Evolutionary conservation across 129 eudicot species (phyloP).

Genomic region (Artemisia annua): DNA sequence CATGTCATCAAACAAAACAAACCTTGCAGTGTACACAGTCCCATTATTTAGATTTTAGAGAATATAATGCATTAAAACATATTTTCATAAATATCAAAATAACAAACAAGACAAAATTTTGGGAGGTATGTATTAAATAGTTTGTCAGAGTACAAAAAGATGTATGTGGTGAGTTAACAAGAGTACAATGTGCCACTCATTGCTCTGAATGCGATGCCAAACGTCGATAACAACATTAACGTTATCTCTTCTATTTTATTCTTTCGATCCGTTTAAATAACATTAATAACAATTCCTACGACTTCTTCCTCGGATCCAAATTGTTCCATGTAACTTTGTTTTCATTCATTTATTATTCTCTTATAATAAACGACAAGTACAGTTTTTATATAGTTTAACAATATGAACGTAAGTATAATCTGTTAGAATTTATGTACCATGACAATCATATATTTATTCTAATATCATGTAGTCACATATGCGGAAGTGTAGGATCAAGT

Average conservation of each 20-base stretch:
- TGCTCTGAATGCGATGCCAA: constrained; percentile 23
- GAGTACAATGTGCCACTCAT: constrained; percentile 5
- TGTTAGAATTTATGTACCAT: too few relatives aligned
- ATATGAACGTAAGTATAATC: neutral
- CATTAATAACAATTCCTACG: constrained; percentile 2
- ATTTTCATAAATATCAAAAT: neutral
- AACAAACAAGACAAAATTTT: neutral
- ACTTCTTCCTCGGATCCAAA: constrained; percentile 21
- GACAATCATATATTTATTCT: too few relatives aligned
- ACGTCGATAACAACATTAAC: constrained; percentile 8
- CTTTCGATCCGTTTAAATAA: neutral
- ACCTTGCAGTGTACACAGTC: too few relatives aligned
- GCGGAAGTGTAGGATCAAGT: too few relatives aligned
- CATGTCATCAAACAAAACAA: too few relatives aligned
- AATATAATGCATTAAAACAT: neutral
- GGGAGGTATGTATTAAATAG: neutral
- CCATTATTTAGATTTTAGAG: neutral
- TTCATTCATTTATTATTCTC: neutral
- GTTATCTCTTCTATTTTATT: constrained; percentile 8
- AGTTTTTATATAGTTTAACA: neutral
- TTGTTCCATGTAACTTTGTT: neutral
- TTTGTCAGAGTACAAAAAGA: neutral
- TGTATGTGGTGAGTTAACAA: constrained; percentile 8
- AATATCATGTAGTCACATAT: too few relatives aligned
- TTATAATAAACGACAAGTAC: neutral